Evolutionary conservation across 1,284 basidiomycete species (phyloP).

Genomic region (Abortiporus biennis): DNA sequence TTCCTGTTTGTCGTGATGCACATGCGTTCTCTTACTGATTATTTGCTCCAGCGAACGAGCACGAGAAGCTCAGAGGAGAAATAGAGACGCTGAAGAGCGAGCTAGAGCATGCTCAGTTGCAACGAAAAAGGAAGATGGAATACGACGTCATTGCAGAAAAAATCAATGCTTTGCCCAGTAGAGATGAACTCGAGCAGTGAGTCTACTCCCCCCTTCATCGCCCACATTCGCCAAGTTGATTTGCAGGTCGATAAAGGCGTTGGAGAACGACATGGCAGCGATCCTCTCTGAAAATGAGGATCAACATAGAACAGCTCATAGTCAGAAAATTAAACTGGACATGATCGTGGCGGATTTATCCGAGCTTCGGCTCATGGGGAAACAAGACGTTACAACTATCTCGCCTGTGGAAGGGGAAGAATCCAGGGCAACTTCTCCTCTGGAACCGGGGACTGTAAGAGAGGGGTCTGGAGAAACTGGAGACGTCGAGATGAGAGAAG

Average conservation of each 20-base stretch:
- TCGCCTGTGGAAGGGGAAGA: conserved; percentile 1
- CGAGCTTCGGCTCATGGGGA: conserved; percentile 55
- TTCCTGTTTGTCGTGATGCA: no score
- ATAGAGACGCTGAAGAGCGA: conserved; percentile 71
- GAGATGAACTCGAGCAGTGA: conserved; percentile 69
- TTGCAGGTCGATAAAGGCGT: conserved; percentile 53
- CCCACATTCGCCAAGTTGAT: conserved; percentile 1
- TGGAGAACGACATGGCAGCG: conserved; percentile 73
- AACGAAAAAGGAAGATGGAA: conserved; percentile 72
- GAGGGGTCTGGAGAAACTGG: conserved; percentile 31
- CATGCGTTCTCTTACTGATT: conserved; percentile 11
- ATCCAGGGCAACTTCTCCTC: conserved; percentile 2
- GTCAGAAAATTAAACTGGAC: conserved; percentile 64
- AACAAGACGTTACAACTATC: conserved; percentile 5
- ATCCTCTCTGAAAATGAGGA: conserved; percentile 69
- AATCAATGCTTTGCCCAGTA: conserved; percentile 68
- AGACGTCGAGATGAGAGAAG: conserved; percentile 20
- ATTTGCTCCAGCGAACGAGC: conserved; percentile 54
- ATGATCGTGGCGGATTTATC: conserved; percentile 55
- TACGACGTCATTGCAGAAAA: conserved; percentile 79
- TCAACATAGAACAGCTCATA: conserved; percentile 57
- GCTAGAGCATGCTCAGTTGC: conserved; percentile 70
- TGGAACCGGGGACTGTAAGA: neutral
- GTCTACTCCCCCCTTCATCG: conserved; percentile 18
- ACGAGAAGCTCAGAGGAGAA: conserved; percentile 54